Evolutionary conservation across 768 basidiomycete species (phyloP).

Genomic region (Termitomyces sp.): DNA sequence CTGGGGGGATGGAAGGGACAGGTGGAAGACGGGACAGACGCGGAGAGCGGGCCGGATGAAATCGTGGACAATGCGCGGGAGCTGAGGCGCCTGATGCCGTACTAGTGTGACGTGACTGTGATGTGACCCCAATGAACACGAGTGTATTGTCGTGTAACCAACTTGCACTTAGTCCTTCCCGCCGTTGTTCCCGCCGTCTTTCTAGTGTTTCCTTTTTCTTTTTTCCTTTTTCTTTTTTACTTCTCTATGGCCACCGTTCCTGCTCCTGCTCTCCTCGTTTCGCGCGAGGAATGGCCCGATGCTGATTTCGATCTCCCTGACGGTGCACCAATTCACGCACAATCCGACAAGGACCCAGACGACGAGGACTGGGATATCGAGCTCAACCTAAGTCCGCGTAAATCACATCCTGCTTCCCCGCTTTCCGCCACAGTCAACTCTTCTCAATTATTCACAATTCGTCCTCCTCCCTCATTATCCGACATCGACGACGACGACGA

Average conservation of each 20-base stretch:
- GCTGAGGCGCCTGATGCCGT: slow-evolving; percentile 60
- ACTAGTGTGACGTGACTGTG: slow-evolving; percentile 32
- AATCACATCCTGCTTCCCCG: slow-evolving; percentile 36
- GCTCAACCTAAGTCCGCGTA: slow-evolving; percentile 61
- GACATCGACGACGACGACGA: slow-evolving; percentile 62
- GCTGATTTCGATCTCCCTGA: slow-evolving; percentile 86
- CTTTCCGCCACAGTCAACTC: slow-evolving; percentile 37
- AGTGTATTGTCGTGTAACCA: slow-evolving; percentile 24
- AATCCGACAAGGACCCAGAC: slow-evolving; percentile 61
- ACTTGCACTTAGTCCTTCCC: slow-evolving; percentile 8
- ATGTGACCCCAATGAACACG: slow-evolving; percentile 25
- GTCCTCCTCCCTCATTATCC: slow-evolving; percentile 53
- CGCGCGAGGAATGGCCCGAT: slow-evolving; percentile 82
- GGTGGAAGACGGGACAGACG: slow-evolving; percentile 24
- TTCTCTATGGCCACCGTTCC: slow-evolving; percentile 54
- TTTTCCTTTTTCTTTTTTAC: slow-evolving; percentile 11
- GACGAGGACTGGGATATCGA: slow-evolving; percentile 82
- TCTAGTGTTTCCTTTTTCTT: background rate
- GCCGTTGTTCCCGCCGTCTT: background rate
- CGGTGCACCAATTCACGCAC: slow-evolving; percentile 60
- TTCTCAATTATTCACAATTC: slow-evolving; percentile 55
- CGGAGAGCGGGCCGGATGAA: slow-evolving; percentile 41
- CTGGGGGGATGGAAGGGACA: slow-evolving; percentile 42
- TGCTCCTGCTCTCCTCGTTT: slow-evolving; percentile 48
- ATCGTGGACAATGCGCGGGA: slow-evolving; percentile 60